Conservation (phyloP, 2,329 filamentous ascomycete species). For the Diaporthe sp. region DNA sequence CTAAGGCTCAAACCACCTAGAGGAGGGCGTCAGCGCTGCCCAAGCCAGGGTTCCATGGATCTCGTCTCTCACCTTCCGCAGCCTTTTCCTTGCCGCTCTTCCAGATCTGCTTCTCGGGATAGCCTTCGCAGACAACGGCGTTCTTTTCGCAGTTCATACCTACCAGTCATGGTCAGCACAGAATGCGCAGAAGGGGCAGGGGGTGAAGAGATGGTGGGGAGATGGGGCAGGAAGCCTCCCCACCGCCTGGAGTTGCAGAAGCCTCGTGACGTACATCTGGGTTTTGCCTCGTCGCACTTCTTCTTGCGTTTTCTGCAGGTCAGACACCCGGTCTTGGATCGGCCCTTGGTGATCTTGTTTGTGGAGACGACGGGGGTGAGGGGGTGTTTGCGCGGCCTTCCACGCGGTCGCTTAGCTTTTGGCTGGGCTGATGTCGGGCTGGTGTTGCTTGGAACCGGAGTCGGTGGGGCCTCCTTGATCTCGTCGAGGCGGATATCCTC, state of each 20-base stretch:
- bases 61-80: conserved; percentile 70
- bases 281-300: conserved; percentile 79
- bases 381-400: conserved; percentile 86
- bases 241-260: not conserved
- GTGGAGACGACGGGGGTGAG: conserved; percentile 67
- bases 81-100: conserved; percentile 84
- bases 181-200: conserved; percentile 7
- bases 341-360: conserved; percentile 82
- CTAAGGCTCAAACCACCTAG: conserved; percentile 49
- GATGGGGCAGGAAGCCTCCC: not conserved
- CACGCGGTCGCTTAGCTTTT: conserved; percentile 76
- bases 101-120: conserved; percentile 89
- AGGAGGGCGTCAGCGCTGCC: not conserved
- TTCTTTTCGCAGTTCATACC: conserved; percentile 94
- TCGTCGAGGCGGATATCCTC: conserved; percentile 68
- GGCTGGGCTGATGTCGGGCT: conserved; percentile 45
- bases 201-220: conserved; percentile 16
- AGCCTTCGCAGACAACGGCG: conserved; percentile 90
- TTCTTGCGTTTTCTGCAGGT: conserved; percentile 78
- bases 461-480: conserved; percentile 59
- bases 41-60: not conserved
- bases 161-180: conserved; percentile 47
- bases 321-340: conserved; percentile 77
- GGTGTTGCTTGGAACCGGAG: conserved; percentile 44
- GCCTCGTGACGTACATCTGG: conserved; percentile 67